phyloP scores from a whole-genome alignment of 805 yeast genomes.

The Soucietia sequanensis region DNA sequence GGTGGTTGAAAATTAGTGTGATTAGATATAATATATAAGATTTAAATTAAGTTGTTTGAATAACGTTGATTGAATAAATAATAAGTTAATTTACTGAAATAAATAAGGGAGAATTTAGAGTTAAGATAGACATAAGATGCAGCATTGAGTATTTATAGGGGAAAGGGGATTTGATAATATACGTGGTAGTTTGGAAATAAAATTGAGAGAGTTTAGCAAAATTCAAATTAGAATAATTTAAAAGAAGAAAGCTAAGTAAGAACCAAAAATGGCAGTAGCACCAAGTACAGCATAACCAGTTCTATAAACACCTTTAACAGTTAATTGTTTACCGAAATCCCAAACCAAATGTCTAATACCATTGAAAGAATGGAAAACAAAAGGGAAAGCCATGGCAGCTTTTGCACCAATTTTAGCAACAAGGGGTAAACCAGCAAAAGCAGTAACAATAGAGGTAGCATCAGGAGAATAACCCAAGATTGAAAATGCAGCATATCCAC shows the following conservation, averaged over 20 bases:
- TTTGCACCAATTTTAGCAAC: conserved; percentile 62
- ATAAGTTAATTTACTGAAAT: too few species aligned
- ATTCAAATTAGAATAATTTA: too few species aligned
- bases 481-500: conserved; percentile 70
- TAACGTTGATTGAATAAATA: too few species aligned
- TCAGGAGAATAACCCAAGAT: conserved; percentile 56
- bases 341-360: conserved; percentile 93
- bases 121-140: not conserved
- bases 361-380: conserved; percentile 81
- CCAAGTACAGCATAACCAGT: conserved; percentile 88
- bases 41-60: too few species aligned
- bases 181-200: not conserved
- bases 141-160: not conserved
- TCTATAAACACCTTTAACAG: conserved; percentile 84
- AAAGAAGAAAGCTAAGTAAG: conserved; percentile 53
- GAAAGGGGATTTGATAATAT: conserved; percentile 9
- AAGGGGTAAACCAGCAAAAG: conserved; percentile 64
- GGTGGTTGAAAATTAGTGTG: too few species aligned
- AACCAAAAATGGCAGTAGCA: conserved; percentile 54
- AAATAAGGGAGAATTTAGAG: not conserved
- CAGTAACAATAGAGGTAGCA: conserved; percentile 49
- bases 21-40: too few species aligned
- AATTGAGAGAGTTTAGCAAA: not conserved
- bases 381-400: conserved; percentile 73
- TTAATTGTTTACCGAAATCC: conserved; percentile 83